Base-by-base conservation (phyloP, 164 flowering plant genomes). In the Brasenia schreberi region DNA sequence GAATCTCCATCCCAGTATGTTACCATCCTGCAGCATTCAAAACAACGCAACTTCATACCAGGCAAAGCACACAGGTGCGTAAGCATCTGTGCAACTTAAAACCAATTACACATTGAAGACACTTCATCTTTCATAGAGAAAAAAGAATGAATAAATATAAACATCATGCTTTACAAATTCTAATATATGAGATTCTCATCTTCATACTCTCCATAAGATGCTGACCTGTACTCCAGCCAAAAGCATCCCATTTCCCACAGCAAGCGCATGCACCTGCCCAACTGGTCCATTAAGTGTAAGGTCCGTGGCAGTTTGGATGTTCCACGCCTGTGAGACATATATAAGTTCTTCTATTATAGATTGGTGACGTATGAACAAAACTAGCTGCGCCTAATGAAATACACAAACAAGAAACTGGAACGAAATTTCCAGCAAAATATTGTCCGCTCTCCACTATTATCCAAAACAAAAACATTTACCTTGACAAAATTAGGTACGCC, bases 141-240 rank as follows among this genome's bases (percentile, higher is more conserved):
- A 23, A 23, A 23, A 23, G 27, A 23, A 23, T 23, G 27, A 23
- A 23, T 23, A 23, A 23, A 23, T 23, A 23, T 23, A 23, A 23
- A 23, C 27, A 23, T 23, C 27, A 23, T 23, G 27, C 27, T 23
- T 23, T 23, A 23, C 27, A 23, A 23, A 23, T 23, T 23, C 27
- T 23, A 23, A 23, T 23, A 23, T 12, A 45, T 45, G 53, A 45
- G 53, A 45, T 45, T 45, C 11, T 12, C 53, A 4, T 45, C 12
- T 45, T 23, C 27, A 23, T 1, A 45, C 5, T 45, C 12, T 45
- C 11, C 0, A 49, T 17, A 7, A 5, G 58, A 61, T 42, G 19
- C 5, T 27, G 78, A 94, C 99, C 89, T 94, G 96, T 6, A 81
- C 82, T 64, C 97, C 99, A 67, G 96, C 96, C 76, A 94, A 80